Evolutionary conservation across 345 rosid species (phyloP).

Genomic region (Iberis pinnata): DNA sequence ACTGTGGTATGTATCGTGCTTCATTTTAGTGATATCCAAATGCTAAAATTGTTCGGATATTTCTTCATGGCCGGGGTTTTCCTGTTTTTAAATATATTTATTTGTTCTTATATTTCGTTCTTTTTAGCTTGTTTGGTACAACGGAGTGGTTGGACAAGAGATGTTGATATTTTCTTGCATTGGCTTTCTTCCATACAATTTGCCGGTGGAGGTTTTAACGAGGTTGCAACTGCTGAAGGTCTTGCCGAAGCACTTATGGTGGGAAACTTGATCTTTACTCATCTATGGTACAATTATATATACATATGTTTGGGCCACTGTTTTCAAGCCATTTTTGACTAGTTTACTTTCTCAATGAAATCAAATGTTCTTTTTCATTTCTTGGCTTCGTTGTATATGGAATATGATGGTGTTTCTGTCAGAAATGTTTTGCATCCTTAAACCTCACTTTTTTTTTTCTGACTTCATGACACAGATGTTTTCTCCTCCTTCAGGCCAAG

Average conservation of each 20-base stretch:
- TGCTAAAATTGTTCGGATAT: conserved; percentile 5
- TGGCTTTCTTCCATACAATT: conserved; percentile 76
- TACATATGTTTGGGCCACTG: background rate
- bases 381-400: background rate
- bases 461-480: conserved; percentile 57
- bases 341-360: conserved; percentile 2
- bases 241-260: conserved; percentile 97
- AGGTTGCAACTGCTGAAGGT: conserved; percentile 96
- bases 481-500: conserved; percentile 55
- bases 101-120: background rate
- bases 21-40: conserved; percentile 8
- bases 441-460: conserved; percentile 25
- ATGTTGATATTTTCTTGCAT: conserved; percentile 66
- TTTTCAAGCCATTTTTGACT: conserved; percentile 12
- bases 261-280: conserved; percentile 17
- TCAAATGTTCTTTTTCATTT: background rate
- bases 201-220: conserved; percentile 88
- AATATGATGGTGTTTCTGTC: conserved; percentile 13
- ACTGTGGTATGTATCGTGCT: conserved; percentile 41
- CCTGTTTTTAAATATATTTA: background rate
- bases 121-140: conserved; percentile 81
- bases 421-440: conserved; percentile 4
- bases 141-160: conserved; percentile 91
- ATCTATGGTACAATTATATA: conserved; percentile 8
- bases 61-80: conserved; percentile 7